Percentiles rank a stretch among this genome's conserved stretches.
These are phyloP conservation scores for Auricularia sp. DNA, from an alignment of 768 basidiomycete genomes.

Conservation along the genomic window DNA sequence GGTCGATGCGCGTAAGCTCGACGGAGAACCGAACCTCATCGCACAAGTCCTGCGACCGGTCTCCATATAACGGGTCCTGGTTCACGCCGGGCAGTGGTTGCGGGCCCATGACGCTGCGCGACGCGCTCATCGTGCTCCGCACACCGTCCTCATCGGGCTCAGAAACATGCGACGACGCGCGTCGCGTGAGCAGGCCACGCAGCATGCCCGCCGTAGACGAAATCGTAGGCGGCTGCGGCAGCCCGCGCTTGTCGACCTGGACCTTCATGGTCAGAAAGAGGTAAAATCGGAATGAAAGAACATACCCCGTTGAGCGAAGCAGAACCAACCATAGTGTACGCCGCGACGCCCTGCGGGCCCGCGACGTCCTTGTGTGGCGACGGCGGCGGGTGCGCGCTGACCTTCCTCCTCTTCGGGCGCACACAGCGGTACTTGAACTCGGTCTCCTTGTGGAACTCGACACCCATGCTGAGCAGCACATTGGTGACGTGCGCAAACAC, in stretches of 20 bases:
- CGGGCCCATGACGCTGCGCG: constrained; percentile 6
- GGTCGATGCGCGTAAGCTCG: constrained; percentile 83
- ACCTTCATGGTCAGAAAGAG: no score
- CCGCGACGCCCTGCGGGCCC: constrained; percentile 42
- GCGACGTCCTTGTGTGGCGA: background rate
- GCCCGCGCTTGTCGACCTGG: constrained; percentile 81
- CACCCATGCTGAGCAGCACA: constrained; percentile 80
- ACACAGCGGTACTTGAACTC: constrained; percentile 88
- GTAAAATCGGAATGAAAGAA: constrained; percentile 11
- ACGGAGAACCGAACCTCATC: constrained; percentile 96
- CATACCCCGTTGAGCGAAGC: constrained; percentile 82
- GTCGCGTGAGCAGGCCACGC: constrained; percentile 77
- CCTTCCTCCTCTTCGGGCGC: constrained; percentile 63
- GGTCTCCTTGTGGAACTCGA: constrained; percentile 79
- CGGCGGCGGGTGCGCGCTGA: background rate
- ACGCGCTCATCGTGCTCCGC: constrained; percentile 2
- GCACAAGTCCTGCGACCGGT: constrained; percentile 68
- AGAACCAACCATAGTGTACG: constrained; percentile 67
- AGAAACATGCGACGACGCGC: constrained; percentile 80
- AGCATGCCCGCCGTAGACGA: constrained; percentile 66
- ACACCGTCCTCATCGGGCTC: constrained; percentile 19
- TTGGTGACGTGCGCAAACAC: constrained; percentile 79
- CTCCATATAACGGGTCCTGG: constrained; percentile 66
- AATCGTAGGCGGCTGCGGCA: constrained; percentile 71
- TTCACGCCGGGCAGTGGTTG: constrained; percentile 16